phyloP scores from a whole-genome alignment of 768 basidiomycete species.

The Piloderma croceum region DNA sequence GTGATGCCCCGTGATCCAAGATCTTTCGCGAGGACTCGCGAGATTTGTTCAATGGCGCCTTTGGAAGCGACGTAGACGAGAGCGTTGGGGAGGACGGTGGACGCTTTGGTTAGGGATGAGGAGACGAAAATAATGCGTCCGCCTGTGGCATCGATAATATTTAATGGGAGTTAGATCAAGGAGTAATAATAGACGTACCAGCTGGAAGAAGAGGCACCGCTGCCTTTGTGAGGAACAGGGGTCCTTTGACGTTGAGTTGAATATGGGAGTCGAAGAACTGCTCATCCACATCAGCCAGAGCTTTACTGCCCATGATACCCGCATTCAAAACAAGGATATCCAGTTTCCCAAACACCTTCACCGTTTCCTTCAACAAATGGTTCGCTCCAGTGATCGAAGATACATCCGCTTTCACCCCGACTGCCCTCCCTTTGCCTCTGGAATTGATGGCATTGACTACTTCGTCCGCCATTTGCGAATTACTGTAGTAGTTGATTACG shows the following conservation, averaged over 20 bases:
- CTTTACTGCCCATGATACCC: constrained; percentile 48
- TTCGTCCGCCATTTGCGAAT: constrained; percentile 36
- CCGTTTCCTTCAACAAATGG: constrained; percentile 40
- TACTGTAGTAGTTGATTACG: constrained; percentile 49
- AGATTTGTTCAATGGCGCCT: constrained; percentile 55
- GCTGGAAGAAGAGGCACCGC: constrained; percentile 37
- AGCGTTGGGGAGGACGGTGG: constrained; percentile 39
- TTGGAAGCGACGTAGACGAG: constrained; percentile 52
- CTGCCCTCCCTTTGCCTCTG: constrained; percentile 36
- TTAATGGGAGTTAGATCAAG: not conserved
- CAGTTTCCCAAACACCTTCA: constrained; percentile 44
- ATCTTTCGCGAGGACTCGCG: constrained; percentile 54
- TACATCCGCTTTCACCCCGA: constrained; percentile 49
- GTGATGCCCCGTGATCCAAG: constrained; percentile 49
- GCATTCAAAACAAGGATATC: constrained; percentile 60
- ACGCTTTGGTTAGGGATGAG: constrained; percentile 40
- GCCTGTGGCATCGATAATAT: constrained; percentile 24
- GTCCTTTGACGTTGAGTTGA: constrained; percentile 53
- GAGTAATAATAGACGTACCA: constrained; percentile 27
- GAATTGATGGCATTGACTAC: constrained; percentile 44
- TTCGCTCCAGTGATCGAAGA: constrained; percentile 44
- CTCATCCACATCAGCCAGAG: constrained; percentile 47
- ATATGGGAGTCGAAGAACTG: constrained; percentile 47
- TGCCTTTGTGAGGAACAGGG: constrained; percentile 48
- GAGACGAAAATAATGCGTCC: constrained; percentile 57